Conservation (phyloP, 2,329 filamentous ascomycete species). For the Exserohilum turcica region DNA sequence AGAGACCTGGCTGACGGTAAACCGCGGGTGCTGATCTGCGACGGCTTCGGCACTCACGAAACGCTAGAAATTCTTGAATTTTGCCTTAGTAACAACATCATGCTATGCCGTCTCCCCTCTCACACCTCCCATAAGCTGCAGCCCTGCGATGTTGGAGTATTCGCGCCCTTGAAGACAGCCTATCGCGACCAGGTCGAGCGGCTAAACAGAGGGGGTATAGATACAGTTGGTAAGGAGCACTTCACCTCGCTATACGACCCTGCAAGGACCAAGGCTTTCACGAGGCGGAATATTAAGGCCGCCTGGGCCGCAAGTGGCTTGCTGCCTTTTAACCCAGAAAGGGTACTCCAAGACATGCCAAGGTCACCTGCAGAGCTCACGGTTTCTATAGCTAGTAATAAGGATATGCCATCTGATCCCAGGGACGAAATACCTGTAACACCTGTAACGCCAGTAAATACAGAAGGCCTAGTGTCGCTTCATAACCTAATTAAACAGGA, state of each 20-base stretch:
- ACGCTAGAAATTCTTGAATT: no score
- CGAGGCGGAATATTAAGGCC: slow-evolving; percentile 36
- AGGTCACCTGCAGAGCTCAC: slow-evolving; percentile 10
- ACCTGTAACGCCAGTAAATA: not conserved
- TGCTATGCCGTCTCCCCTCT: not conserved
- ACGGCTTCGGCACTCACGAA: no score
- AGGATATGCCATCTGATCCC: not conserved
- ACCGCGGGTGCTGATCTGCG: no score
- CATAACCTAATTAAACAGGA: not conserved
- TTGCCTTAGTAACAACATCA: no score
- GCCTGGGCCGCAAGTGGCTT: slow-evolving; percentile 33
- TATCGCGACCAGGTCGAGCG: slow-evolving; percentile 10
- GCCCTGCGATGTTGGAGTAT: not conserved
- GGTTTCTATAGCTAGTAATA: not conserved
- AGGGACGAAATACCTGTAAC: not conserved
- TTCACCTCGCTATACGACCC: slow-evolving; percentile 28
- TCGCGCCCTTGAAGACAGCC: not conserved
- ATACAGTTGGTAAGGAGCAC: slow-evolving; percentile 23
- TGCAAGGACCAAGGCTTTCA: slow-evolving; percentile 31
- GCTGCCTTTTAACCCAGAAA: slow-evolving; percentile 40
- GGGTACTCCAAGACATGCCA: slow-evolving; percentile 34
- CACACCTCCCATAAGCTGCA: not conserved
- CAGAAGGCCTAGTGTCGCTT: not conserved
- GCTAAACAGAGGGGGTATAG: slow-evolving; percentile 14
- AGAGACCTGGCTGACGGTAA: no score